Base-by-base conservation (phyloP, 2,329 filamentous ascomycete genomes). In the Trichophyton rubrum region DNA sequence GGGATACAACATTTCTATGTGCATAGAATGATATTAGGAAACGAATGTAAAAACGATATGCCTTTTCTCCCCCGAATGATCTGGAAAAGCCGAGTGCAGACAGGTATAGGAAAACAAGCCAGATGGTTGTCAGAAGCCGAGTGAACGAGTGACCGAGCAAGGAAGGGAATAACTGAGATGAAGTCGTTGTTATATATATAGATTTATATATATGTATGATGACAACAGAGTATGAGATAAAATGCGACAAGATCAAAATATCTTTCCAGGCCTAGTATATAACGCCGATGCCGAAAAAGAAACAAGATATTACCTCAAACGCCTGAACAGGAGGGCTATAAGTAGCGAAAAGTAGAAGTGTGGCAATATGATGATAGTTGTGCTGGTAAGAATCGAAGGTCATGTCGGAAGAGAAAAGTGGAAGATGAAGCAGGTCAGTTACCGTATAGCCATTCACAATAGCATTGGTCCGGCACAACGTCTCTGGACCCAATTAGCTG, bases 361-460 rank as follows among this genome's bases (percentile, higher is more conserved):
- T 7, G 27, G 7, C 27, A 30, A 30, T 30, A 30, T 30, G 27
- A 55, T 40, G 20, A 24, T 33, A 33, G 49, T 35, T 20, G 56
- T 38, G 40, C 45, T 40, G 40, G 27, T n/a, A 56, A 58, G 40
- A 41, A 30, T 5, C n/a, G 51, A 17, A 33, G 27, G 15, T 55
- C 51, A 11, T 55, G 33, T 15, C 24, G 38, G 43, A 58, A 24
- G 1, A 57, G n/a, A 47, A 17, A 22, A 2, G n/a, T 30, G 11
- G 3, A 43, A 30, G 45, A 30, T 6, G 27, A 30, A 49, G 5
- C 11, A 38, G 24, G 20, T 49, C 20, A 59, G 61, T 60, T 64
- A 55, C 58, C 33, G 24, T 59, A 58, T 51, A 64, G 60, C 56
- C 64, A 66, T 59, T 64, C 58, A 45, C 64, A 66, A 38, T 51